phyloP scores from a whole-genome alignment of 352 stramenopile genomes.

The Phytophthora melonis region DNA sequence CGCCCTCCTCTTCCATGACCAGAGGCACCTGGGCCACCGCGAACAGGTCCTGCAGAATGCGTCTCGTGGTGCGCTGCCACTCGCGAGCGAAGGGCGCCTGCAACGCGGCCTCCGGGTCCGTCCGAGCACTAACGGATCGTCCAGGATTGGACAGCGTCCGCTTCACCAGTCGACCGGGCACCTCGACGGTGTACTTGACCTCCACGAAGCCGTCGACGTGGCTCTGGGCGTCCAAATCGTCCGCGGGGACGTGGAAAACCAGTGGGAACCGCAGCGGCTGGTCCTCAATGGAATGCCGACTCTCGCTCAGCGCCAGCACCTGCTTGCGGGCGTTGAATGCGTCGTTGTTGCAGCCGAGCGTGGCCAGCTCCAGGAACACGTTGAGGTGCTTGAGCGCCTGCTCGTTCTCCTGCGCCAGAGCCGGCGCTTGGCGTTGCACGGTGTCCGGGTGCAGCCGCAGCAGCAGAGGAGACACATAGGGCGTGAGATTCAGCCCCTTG shows the following conservation, averaged over 20 bases:
- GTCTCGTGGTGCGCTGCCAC: constrained; percentile 75
- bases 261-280: constrained; percentile 61
- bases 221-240: constrained; percentile 20
- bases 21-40: constrained; percentile 65
- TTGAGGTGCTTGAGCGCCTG: constrained; percentile 85
- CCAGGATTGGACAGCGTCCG: constrained; percentile 59
- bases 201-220: constrained; percentile 31
- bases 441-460: constrained; percentile 77
- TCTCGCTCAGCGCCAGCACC: constrained; percentile 45
- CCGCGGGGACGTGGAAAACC: constrained; percentile 58
- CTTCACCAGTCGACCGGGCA: constrained; percentile 61
- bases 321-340: constrained; percentile 62
- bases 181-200: constrained; percentile 58
- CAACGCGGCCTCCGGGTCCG: constrained; percentile 44
- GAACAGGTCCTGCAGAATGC: constrained; percentile 69
- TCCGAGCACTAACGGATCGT: constrained; percentile 22
- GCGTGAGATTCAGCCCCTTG: constrained; percentile 67
- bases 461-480: constrained; percentile 72
- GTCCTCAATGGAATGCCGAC: constrained; percentile 12
- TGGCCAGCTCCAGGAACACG: constrained; percentile 73
- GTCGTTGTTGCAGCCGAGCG: constrained; percentile 78
- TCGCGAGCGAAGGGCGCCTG: constrained; percentile 64
- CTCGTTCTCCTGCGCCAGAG: constrained; percentile 66
- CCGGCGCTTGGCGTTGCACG: constrained; percentile 55
- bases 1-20: constrained; percentile 8